phyloP scores from a whole-genome alignment of 208 protist species.

The Trypanosoma platydactyli region DNA sequence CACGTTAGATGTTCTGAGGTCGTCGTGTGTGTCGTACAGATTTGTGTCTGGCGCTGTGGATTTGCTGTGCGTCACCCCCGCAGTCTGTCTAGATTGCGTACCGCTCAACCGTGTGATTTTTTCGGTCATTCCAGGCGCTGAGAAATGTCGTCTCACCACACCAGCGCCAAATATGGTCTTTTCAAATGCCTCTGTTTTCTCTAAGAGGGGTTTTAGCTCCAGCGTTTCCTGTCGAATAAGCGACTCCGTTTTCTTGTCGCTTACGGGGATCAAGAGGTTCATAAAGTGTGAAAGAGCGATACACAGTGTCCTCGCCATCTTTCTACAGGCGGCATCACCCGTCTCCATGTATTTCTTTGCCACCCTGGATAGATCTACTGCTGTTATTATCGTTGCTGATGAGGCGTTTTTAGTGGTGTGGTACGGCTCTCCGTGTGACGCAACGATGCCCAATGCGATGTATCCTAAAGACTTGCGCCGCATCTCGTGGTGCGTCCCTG shows the following conservation, averaged over 20 bases:
- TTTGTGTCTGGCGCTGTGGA: background rate
- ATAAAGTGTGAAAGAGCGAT: slow-evolving; percentile 48
- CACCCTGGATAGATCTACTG: slow-evolving; percentile 14
- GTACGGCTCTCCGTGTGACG: slow-evolving; percentile 17
- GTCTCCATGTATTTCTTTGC: slow-evolving; percentile 52
- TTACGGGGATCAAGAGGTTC: slow-evolving; percentile 21
- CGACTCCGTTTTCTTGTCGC: slow-evolving; percentile 44
- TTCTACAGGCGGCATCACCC: slow-evolving; percentile 71
- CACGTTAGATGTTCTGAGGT: background rate
- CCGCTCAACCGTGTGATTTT: background rate
- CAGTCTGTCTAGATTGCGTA: background rate
- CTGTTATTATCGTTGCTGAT: no score
- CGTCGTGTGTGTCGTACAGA: slow-evolving; percentile 13
- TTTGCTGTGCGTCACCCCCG: background rate
- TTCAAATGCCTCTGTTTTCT: slow-evolving; percentile 38
- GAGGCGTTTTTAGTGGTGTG: no score
- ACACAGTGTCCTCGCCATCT: slow-evolving; percentile 78
- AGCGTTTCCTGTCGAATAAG: slow-evolving; percentile 59
- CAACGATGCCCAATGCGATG: slow-evolving; percentile 61
- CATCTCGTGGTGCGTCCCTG: slow-evolving; percentile 75
- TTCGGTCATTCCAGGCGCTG: background rate
- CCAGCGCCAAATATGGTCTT: slow-evolving; percentile 13
- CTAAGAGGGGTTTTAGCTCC: slow-evolving; percentile 36
- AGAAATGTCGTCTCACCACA: background rate
- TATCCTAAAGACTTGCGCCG: slow-evolving; percentile 79